phyloP scores from a whole-genome alignment of 352 stramenopile species.

The Phytophthora agathidicida region DNA sequence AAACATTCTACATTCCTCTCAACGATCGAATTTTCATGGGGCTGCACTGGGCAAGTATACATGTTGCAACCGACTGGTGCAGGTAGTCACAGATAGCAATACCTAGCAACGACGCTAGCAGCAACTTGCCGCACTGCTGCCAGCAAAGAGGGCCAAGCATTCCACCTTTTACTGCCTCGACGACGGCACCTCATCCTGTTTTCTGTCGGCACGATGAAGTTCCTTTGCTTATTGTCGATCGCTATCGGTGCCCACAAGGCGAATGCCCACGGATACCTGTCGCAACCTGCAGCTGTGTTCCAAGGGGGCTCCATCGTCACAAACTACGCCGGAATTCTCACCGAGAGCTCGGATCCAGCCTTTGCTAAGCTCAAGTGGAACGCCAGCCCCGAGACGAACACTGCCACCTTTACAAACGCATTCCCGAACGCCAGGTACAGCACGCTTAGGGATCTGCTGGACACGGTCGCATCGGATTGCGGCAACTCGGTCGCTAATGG shows the following conservation, averaged over 20 bases:
- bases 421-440: slow-evolving; percentile 38
- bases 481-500: slow-evolving; percentile 18
- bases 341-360: slow-evolving; percentile 22
- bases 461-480: slow-evolving; percentile 34
- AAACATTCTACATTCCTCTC: too few relatives aligned
- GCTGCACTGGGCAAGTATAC: too few relatives aligned
- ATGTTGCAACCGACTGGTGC: too few relatives aligned
- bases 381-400: slow-evolving; percentile 31
- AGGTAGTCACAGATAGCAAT: too few relatives aligned
- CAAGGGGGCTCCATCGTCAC: slow-evolving; percentile 32
- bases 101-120: too few relatives aligned
- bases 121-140: too few relatives aligned
- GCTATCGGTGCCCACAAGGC: slow-evolving; percentile 25
- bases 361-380: slow-evolving; percentile 40
- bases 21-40: too few relatives aligned
- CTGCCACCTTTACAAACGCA: slow-evolving; percentile 31
- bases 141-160: too few relatives aligned
- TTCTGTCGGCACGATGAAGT: too few relatives aligned
- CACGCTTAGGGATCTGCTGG: slow-evolving; percentile 41
- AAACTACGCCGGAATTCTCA: slow-evolving; percentile 30
- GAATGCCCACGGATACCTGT: slow-evolving; percentile 47
- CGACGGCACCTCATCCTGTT: too few relatives aligned
- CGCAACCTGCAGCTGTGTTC: slow-evolving; percentile 36
- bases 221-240: slow-evolving; percentile 31
- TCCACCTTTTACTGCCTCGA: too few relatives aligned